These are phyloP conservation scores for Pseudopyrenochaeta lycopersici DNA, from an alignment of 2,329 filamentous ascomycete species.

Conservation along the genomic window DNA sequence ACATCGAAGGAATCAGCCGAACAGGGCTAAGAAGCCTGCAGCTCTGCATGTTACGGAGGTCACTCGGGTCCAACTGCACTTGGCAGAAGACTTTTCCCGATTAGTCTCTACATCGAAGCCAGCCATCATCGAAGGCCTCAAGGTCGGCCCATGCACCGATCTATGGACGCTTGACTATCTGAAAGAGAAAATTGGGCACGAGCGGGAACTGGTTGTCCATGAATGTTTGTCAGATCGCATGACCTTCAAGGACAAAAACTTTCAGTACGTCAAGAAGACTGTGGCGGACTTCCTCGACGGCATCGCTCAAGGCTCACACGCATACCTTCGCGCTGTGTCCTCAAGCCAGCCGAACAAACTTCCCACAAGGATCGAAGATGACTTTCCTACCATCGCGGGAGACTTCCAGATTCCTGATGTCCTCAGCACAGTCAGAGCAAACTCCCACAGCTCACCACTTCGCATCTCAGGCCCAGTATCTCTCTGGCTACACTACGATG, in stretches of 20 bases:
- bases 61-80: conserved; percentile 62
- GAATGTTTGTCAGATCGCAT: conserved; percentile 71
- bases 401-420: conserved; percentile 74
- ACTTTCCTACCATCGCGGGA: conserved; percentile 73
- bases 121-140: conserved; percentile 69
- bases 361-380: conserved; percentile 73
- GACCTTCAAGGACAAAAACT: conserved; percentile 87
- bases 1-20: conserved; percentile 17
- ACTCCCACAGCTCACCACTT: conserved; percentile 79
- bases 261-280: conserved; percentile 73
- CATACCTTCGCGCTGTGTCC: conserved; percentile 84
- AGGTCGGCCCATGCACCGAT: conserved; percentile 72
- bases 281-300: conserved; percentile 74
- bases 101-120: conserved; percentile 69
- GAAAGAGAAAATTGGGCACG: conserved; percentile 54
- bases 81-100: conserved; percentile 65
- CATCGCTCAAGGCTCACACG: conserved; percentile 64
- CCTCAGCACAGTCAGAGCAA: conserved; percentile 58
- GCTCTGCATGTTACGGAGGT: conserved; percentile 49
- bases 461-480: conserved; percentile 81
- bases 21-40: conserved; percentile 17
- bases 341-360: conserved; percentile 71
- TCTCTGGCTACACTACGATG: conserved; percentile 93
- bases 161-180: conserved; percentile 77
- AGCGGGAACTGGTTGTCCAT: conserved; percentile 74